These are phyloP conservation scores for Sphaerulina vaccinii DNA, from an alignment of 2,329 filamentous ascomycete genomes.

Conservation along the genomic window DNA sequence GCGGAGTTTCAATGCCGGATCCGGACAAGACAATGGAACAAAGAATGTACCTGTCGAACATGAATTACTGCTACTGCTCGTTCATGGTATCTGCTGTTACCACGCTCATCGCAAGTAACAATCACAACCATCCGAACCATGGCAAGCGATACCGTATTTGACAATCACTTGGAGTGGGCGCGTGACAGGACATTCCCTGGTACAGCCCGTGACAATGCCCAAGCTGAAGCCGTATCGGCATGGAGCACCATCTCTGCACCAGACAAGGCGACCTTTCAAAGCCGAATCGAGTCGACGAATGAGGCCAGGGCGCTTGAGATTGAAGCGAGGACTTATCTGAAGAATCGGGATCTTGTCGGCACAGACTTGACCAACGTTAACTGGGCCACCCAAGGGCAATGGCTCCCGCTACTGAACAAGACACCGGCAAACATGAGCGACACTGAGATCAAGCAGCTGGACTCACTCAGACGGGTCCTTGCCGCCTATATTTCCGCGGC, in stretches of 20 bases:
- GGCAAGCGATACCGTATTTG: background rate
- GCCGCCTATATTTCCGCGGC: background rate
- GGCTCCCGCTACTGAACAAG: background rate
- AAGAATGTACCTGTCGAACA: background rate
- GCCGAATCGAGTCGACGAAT: no score
- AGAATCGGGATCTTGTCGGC: no score
- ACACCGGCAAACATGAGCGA: background rate
- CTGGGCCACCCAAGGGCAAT: no score
- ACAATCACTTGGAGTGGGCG: background rate
- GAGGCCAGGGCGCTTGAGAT: no score
- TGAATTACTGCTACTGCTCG: background rate
- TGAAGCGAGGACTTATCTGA: no score
- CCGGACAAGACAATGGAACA: background rate
- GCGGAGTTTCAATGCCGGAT: background rate
- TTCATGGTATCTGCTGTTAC: background rate
- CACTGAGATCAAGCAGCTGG: background rate
- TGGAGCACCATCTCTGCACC: no score
- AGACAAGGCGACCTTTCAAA: no score
- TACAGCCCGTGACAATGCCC: no score
- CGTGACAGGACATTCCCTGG: background rate
- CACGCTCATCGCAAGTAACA: background rate
- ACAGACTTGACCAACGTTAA: no score
- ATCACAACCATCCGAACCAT: background rate
- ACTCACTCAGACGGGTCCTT: background rate
- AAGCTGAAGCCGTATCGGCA: background rate